Base-by-base conservation (phyloP, 2,329 filamentous ascomycete species). In the Alternaria ventricosa region DNA sequence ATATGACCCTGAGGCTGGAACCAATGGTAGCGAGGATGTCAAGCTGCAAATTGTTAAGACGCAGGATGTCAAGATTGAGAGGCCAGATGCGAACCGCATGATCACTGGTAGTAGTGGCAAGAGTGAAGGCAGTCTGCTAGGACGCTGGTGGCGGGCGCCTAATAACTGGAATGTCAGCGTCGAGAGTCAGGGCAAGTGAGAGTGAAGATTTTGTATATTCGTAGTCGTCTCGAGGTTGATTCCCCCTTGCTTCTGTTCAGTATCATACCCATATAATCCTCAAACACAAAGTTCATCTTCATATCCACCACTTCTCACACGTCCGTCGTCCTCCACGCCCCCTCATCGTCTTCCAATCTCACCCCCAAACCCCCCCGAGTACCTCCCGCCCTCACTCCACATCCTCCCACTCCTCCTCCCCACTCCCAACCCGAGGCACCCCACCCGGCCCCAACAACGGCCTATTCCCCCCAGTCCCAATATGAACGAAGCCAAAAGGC, bases 141-240 rank as follows among this genome's bases (percentile, higher is more conserved):
- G 63, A 8, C 60, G 64, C 44, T 67, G 66, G 66, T 67, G 62
- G 66, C 57, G 55, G 11, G 59, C 66, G 12, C 68, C 66, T 9
- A 69, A 61, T 27, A 65, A 47, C 22, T 70, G 64, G 64, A 56
- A 68, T 11, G 51, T 64, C 13, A 18, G 13, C 5, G 49, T 53
- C 33, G 49, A 53, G 3, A 25, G 49, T 6, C 18, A 10, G 2
- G 30, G 20, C 0, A 53, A 23, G 13, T 23, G 0, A 23, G 13
- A 3, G 18, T 3, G 15, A 41, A 9, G n/a, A 18, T 11, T 41
- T 10, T 18, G 45, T n/a, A 47, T 27, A 25, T 41, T 47, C 3
- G 49, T 45, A 28, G 30, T 27, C 23, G 18, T 41, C 3, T 49
- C 15, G 20, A 27, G 13, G 18, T 23, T 10, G 22, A 18, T 55